These are phyloP conservation scores for Suillus cothurnatus DNA, from an alignment of 768 basidiomycete species.

Conservation along the genomic window DNA sequence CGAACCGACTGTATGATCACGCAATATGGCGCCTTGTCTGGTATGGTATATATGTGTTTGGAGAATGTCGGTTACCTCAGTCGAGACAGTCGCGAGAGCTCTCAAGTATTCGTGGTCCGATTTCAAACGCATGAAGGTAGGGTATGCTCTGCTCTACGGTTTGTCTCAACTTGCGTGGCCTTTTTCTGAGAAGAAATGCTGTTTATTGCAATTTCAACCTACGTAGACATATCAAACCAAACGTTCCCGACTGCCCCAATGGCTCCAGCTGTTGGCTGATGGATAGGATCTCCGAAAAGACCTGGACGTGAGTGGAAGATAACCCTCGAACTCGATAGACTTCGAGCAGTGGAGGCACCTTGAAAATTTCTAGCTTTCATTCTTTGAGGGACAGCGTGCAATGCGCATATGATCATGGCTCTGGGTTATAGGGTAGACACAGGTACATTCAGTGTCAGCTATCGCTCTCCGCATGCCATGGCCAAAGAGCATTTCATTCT, in stretches of 20 bases:
- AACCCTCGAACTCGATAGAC: background rate
- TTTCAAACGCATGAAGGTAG: background rate
- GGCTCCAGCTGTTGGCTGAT: background rate
- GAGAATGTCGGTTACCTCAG: background rate
- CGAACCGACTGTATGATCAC: background rate
- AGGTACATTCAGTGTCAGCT: background rate
- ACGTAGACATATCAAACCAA: background rate
- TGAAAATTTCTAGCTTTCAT: no score
- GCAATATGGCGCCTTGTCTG: background rate
- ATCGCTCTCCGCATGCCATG: no score
- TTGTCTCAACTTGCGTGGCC: no score
- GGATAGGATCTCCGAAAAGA: background rate
- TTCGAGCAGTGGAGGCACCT: no score
- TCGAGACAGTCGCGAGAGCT: background rate
- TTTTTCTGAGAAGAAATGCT: no score
- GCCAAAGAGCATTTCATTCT: no score
- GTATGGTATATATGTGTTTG: background rate
- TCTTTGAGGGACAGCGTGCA: background rate
- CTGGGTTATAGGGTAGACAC: background rate
- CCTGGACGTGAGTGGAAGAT: background rate
- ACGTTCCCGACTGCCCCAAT: background rate
- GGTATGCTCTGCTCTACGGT: no score
- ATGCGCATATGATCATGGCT: background rate
- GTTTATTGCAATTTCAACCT: background rate
- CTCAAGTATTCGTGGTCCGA: no score